These are phyloP conservation scores for Beauveria scarabaeidicola DNA, from an alignment of 2,329 filamentous ascomycete species.

Conservation along the genomic window DNA sequence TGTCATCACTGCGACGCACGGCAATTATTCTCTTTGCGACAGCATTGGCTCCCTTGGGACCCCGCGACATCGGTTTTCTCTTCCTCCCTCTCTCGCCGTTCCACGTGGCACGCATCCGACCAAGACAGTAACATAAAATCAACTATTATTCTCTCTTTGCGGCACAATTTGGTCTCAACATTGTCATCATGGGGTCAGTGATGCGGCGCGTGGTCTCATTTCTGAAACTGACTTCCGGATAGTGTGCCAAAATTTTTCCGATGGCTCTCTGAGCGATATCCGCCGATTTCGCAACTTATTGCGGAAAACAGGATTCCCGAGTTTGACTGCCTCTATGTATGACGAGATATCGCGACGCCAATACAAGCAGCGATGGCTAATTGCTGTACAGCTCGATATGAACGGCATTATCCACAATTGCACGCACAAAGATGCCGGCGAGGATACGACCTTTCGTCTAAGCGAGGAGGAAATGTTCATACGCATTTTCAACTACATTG, in stretches of 20 bases:
- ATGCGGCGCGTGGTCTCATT: neutral
- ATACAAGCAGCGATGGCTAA: constrained; percentile 27
- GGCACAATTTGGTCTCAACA: neutral
- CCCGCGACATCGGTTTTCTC: neutral
- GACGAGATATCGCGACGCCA: constrained; percentile 20
- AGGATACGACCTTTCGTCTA: constrained; percentile 84
- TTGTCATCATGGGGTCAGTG: constrained; percentile 9
- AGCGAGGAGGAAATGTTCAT: constrained; percentile 99
- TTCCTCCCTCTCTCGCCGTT: neutral
- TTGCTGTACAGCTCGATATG: constrained; percentile 65
- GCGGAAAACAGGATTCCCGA: constrained; percentile 98
- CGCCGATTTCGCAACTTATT: constrained; percentile 95
- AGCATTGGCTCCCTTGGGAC: neutral
- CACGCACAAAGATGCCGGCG: constrained; percentile 85
- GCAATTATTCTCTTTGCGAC: neutral
- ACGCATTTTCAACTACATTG: constrained; percentile 99
- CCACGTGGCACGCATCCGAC: neutral
- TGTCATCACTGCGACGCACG: neutral
- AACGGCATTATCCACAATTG: constrained; percentile 99
- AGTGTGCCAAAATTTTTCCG: constrained; percentile 86
- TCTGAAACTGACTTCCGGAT: constrained; percentile 3
- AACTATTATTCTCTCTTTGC: neutral
- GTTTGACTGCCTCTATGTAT: constrained; percentile 90
- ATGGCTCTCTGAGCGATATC: constrained; percentile 99
- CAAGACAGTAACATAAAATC: neutral